phyloP scores from a whole-genome alignment of 2,329 filamentous ascomycete genomes.

The Passalora sequoiae region DNA sequence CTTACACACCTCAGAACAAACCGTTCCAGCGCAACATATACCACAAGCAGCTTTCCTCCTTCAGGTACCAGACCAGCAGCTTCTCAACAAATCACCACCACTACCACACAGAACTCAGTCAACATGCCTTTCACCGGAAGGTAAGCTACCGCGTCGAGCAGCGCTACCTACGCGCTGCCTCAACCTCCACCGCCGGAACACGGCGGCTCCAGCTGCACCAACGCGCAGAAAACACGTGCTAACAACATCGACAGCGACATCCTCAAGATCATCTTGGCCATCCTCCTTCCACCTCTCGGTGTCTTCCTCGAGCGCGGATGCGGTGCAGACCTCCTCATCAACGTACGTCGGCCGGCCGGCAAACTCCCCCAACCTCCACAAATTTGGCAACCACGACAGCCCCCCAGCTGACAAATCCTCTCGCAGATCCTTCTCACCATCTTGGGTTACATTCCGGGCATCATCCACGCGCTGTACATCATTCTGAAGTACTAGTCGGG shows the following conservation, averaged over 20 bases:
- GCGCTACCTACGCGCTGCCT: not conserved
- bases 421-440: constrained; percentile 13
- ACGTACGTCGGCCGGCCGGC: constrained; percentile 94
- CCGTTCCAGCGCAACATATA: not conserved
- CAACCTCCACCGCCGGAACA: constrained; percentile 11
- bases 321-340: constrained; percentile 81
- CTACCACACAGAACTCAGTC: constrained; percentile 30
- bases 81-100: not conserved
- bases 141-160: constrained; percentile 34
- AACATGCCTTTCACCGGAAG: constrained; percentile 57
- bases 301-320: constrained; percentile 94
- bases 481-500: constrained; percentile 6
- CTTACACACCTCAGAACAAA: not conserved
- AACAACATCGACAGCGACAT: constrained; percentile 53
- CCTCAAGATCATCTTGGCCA: constrained; percentile 79
- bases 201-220: constrained; percentile 5
- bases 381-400: not conserved
- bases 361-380: constrained; percentile 51
- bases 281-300: constrained; percentile 83
- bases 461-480: constrained; percentile 82
- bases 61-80: constrained; percentile 8
- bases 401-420: not conserved
- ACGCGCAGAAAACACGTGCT: constrained; percentile 8
- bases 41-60: not conserved
- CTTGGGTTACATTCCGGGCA: constrained; percentile 56